Base-by-base conservation (phyloP, 805 yeast species). In the Myxozyma mucilagina region DNA sequence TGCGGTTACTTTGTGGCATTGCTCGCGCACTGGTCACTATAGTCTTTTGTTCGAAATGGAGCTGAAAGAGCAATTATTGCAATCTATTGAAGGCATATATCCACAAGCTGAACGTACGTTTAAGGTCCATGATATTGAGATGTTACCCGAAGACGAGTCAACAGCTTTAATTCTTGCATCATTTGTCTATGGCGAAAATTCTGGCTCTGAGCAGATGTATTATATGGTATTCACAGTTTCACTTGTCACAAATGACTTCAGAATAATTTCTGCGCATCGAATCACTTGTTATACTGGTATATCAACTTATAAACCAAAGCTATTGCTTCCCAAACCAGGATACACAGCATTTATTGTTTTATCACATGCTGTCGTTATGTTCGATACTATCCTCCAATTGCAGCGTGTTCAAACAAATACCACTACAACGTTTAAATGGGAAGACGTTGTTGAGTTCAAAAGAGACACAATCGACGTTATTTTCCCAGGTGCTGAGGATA, bases 251-350 rank as follows among this genome's bases (percentile, higher is more conserved):
- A 78, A 82, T 16, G 85, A 84, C 8, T 80, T 84, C 5, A 73
- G 80, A 41, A 75, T 87, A 1, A 79, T 80, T 53, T 87, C 92
- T 0, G 83, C 89, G 0, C 89, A 88, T 73, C 79, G 86, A 67
- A 73, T 88, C 34, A 85, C 83, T 58, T 79, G 85, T 8, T 81
- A 75, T 66, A 71, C 77, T 1, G 64, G 73, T 1, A 68, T 70
- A 13, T 71, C 72, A 13, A 38, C 66, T 1, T 72, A 71, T 2
- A 72, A 70, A 16, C 89, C 90, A 1, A 74, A 73, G 49, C 72
- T 89, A 20, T 78, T 75, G 42, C 77, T 86, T 10, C 90, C 92
- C 1, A 68, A 76, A 16, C 87, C 88, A 1, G 80, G 81, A 1
- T 72, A 76, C 18, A 82, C 89, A 0, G 87, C 89, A 0, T 85